A percentile compares a stretch with the other conserved stretches of the same genome.
phyloP scores from a whole-genome alignment of 768 basidiomycete species.

The Rhodocollybia butyracea region DNA sequence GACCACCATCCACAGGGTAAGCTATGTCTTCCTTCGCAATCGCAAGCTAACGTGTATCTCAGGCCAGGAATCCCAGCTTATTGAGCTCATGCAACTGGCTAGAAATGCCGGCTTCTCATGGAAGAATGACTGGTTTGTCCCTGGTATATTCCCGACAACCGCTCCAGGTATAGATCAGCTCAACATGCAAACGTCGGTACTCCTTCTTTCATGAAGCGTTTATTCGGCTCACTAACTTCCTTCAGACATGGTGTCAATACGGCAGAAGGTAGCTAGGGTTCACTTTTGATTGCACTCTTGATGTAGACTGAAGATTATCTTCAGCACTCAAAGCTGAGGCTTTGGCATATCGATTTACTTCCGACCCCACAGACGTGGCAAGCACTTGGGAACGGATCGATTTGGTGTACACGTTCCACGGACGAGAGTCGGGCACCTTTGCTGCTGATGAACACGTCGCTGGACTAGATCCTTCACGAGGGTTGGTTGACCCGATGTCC shows the following conservation, averaged over 20 bases:
- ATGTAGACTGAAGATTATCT: background rate
- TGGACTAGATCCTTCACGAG: constrained; percentile 39
- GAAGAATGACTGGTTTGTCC: constrained; percentile 39
- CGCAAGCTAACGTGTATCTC: background rate
- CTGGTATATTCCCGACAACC: constrained; percentile 31
- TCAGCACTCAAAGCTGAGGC: constrained; percentile 40
- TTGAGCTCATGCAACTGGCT: constrained; percentile 40
- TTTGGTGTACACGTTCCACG: constrained; percentile 37
- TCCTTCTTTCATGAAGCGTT: background rate
- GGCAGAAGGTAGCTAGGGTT: constrained; percentile 24
- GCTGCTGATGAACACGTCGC: constrained; percentile 40
- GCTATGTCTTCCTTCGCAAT: background rate
- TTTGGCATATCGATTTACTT: constrained; percentile 38
- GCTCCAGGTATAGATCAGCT: constrained; percentile 21
- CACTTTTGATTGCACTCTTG: background rate
- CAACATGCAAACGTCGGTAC: constrained; percentile 29
- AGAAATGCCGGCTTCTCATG: constrained; percentile 36
- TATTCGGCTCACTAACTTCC: background rate
- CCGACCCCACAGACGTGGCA: constrained; percentile 33
- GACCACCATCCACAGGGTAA: constrained; percentile 37
- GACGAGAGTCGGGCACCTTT: constrained; percentile 38
- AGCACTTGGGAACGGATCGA: constrained; percentile 36
- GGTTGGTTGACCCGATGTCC: constrained; percentile 28
- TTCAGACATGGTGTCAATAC: constrained; percentile 40
- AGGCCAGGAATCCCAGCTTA: constrained; percentile 32